phyloP scores from a whole-genome alignment of 2,329 filamentous ascomycete species.

The Huntiella omanensis region DNA sequence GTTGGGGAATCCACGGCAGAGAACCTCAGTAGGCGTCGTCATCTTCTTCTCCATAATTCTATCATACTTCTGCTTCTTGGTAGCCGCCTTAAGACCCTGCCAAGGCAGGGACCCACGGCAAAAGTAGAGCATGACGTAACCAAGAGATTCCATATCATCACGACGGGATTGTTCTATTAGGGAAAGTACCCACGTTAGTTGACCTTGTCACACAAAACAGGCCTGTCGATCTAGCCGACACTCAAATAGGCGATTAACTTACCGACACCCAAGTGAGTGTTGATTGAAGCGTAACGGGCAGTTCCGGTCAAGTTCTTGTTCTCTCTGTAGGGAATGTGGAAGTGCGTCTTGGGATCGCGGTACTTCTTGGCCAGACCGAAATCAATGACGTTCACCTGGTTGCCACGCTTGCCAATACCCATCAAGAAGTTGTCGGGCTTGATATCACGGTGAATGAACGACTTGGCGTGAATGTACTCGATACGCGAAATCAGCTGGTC shows the following conservation, averaged over 20 bases:
- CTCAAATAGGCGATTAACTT: slow-evolving; percentile 20
- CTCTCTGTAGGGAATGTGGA: slow-evolving; percentile 98
- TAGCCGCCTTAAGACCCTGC: slow-evolving; percentile 96
- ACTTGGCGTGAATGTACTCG: slow-evolving; percentile 99
- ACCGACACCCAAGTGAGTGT: slow-evolving; percentile 92
- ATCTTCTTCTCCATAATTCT: slow-evolving; percentile 99
- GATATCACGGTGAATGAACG: slow-evolving; percentile 98
- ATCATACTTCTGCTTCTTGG: slow-evolving; percentile 99
- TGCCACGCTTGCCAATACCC: slow-evolving; percentile 97
- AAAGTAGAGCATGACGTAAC: slow-evolving; percentile 99
- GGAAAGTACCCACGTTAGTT: neutral
- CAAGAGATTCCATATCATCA: slow-evolving; percentile 97
- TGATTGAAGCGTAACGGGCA: slow-evolving; percentile 95
- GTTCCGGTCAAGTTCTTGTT: slow-evolving; percentile 99
- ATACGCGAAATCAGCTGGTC: slow-evolving; percentile 98
- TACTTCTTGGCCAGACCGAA: slow-evolving; percentile 99
- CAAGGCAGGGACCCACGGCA: slow-evolving; percentile 96
- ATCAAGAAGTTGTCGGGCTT: slow-evolving; percentile 99
- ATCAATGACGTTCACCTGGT: slow-evolving; percentile 98
- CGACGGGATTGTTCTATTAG: slow-evolving; percentile 74
- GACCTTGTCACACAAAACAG: neutral
- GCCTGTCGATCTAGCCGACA: neutral
- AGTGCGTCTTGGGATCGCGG: slow-evolving; percentile 97
- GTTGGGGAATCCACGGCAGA: slow-evolving; percentile 97
- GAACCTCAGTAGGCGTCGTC: slow-evolving; percentile 95